phyloP scores from a whole-genome alignment of 169 alveolate species.

The Fabrea salina region DNA sequence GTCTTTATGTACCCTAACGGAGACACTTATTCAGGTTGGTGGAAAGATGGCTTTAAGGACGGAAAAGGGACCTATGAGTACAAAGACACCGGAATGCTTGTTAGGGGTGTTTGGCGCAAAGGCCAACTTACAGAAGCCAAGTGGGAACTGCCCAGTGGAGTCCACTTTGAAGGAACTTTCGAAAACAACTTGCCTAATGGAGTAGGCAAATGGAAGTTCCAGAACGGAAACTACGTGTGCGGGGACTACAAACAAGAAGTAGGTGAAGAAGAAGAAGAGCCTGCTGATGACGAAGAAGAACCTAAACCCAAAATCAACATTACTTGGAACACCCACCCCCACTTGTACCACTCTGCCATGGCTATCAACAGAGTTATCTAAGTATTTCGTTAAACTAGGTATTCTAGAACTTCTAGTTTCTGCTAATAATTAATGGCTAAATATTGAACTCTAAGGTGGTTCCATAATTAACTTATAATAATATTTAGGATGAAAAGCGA shows the following conservation, averaged over 20 bases:
- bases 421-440: no score
- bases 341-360: conserved; percentile 31
- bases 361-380: conserved; percentile 33
- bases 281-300: conserved; percentile 47
- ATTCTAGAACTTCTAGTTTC: no score
- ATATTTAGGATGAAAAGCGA: no score
- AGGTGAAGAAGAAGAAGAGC: conserved; percentile 53
- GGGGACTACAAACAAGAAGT: conserved; percentile 58
- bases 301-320: conserved; percentile 33
- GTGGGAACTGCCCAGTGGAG: conserved; percentile 77
- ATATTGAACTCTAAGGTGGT: no score
- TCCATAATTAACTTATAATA: no score
- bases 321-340: conserved; percentile 38
- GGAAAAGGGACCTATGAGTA: conserved; percentile 73
- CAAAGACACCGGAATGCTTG: conserved; percentile 51
- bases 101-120: conserved; percentile 66
- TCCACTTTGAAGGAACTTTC: conserved; percentile 62
- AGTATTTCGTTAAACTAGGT: neutral
- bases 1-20: conserved; percentile 69
- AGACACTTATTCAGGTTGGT: conserved; percentile 76
- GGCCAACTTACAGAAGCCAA: conserved; percentile 53
- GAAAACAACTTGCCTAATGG: conserved; percentile 74
- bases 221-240: conserved; percentile 40
- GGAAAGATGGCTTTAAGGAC: conserved; percentile 74
- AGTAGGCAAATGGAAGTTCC: conserved; percentile 44